Conservation (phyloP, 371 early-diverging fungal species). For the Syncephalastrum monosporum region DNA sequence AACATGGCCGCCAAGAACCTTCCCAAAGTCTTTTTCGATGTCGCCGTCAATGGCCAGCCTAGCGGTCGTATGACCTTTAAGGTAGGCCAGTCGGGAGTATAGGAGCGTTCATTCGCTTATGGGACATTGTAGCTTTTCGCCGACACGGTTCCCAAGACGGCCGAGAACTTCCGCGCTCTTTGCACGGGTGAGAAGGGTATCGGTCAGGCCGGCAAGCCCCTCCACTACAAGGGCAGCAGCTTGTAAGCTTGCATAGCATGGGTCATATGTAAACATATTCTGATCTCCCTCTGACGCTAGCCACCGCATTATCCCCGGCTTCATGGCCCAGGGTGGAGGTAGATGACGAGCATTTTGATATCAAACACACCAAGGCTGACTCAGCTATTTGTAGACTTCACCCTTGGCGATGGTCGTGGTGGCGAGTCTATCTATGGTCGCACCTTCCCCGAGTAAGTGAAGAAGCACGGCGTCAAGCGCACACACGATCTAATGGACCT, state of each 20-base stretch:
- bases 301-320: conserved; percentile 93
- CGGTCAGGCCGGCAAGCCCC: conserved; percentile 64
- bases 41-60: conserved; percentile 56
- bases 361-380: neutral
- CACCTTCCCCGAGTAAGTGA: conserved; percentile 84
- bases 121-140: conserved; percentile 66
- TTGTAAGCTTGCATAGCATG: conserved; percentile 57
- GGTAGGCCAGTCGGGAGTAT: conserved; percentile 4
- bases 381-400: conserved; percentile 67
- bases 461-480: neutral
- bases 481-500: too few species aligned
- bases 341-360: neutral
- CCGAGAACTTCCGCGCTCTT: conserved; percentile 94
- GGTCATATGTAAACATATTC: neutral
- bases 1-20: conserved; percentile 26
- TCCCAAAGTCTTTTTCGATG: conserved; percentile 61
- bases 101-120: too few species aligned
- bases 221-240: conserved; percentile 78
- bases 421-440: conserved; percentile 94
- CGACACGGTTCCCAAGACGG: conserved; percentile 94
- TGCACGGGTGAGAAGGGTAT: conserved; percentile 79
- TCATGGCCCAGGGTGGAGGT: conserved; percentile 98
- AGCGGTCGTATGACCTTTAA: conserved; percentile 44
- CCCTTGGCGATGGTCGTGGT: conserved; percentile 92
- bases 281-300: conserved; percentile 19